Evolutionary conservation across 805 yeast genomes (phyloP).

Genomic region (Blastobotrys peoriensis): DNA sequence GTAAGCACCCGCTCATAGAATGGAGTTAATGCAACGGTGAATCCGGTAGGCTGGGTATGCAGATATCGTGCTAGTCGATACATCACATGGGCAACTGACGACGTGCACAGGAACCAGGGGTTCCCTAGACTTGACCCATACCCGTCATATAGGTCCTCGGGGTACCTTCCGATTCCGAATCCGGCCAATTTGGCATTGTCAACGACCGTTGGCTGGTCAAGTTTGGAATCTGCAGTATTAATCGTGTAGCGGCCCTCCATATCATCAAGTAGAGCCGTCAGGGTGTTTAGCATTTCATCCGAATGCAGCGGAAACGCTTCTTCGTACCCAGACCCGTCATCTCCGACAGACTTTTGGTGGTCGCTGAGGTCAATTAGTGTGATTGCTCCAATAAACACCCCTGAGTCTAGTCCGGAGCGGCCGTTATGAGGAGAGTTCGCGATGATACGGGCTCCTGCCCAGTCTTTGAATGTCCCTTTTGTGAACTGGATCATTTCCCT

Average conservation of each 20-base stretch:
- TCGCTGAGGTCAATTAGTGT: constrained; percentile 23
- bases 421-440: constrained; percentile 56
- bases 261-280: constrained; percentile 54
- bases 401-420: constrained; percentile 75
- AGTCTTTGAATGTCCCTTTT: constrained; percentile 16
- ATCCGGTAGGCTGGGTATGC: constrained; percentile 11
- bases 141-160: constrained; percentile 88
- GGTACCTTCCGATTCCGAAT: constrained; percentile 82
- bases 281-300: constrained; percentile 34
- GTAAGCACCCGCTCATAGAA: constrained; percentile 18
- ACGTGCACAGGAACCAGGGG: constrained; percentile 76
- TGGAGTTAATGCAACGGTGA: constrained; percentile 8
- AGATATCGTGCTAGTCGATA: constrained; percentile 28
- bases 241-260: constrained; percentile 76
- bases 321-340: constrained; percentile 9
- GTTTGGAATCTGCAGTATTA: constrained; percentile 34
- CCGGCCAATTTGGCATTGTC: constrained; percentile 31
- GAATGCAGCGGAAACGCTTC: constrained; percentile 23
- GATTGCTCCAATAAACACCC: constrained; percentile 50
- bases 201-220: not conserved
- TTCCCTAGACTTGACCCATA: constrained; percentile 68
- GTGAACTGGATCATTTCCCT: constrained; percentile 12
- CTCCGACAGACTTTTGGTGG: not conserved
- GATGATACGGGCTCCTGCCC: constrained; percentile 47
- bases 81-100: constrained; percentile 30